Conservation (phyloP, 1,284 basidiomycete genomes). For the Phaffia rhodozyma region DNA sequence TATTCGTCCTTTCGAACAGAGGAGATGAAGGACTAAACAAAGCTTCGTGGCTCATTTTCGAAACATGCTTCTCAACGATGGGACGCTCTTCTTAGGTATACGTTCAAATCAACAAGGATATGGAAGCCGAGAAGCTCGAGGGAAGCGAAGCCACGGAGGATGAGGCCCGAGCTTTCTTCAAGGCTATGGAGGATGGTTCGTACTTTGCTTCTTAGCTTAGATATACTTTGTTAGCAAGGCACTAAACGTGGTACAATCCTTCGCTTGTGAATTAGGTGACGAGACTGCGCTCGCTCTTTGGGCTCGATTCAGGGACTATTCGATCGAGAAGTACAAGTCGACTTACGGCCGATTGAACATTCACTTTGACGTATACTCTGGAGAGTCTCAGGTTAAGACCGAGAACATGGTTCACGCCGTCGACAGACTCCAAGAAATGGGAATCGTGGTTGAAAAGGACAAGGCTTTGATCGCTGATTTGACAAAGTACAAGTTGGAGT, state of each 20-base stretch:
- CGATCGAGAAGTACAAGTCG: conserved; percentile 79
- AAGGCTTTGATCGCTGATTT: conserved; percentile 71
- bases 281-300: conserved; percentile 72
- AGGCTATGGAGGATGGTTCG: conserved; percentile 79
- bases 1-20: no score
- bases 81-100: conserved; percentile 45
- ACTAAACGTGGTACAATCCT: neutral
- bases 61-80: no score
- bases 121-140: conserved; percentile 41
- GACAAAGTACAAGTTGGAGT: conserved; percentile 77
- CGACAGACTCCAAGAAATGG: conserved; percentile 45
- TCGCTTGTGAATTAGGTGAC: conserved; percentile 43
- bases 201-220: neutral
- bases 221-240: neutral
- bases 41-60: neutral
- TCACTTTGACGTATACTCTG: conserved; percentile 84
- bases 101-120: conserved; percentile 84
- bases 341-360: conserved; percentile 88
- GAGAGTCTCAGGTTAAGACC: conserved; percentile 78
- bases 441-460: conserved; percentile 38
- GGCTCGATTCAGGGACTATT: conserved; percentile 84
- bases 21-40: neutral
- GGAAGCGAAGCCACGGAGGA: conserved; percentile 48
- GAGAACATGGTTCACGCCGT: conserved; percentile 64
- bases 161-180: conserved; percentile 82